Conservation (phyloP, 768 basidiomycete species). For the Sporobolomyces roseus region DNA sequence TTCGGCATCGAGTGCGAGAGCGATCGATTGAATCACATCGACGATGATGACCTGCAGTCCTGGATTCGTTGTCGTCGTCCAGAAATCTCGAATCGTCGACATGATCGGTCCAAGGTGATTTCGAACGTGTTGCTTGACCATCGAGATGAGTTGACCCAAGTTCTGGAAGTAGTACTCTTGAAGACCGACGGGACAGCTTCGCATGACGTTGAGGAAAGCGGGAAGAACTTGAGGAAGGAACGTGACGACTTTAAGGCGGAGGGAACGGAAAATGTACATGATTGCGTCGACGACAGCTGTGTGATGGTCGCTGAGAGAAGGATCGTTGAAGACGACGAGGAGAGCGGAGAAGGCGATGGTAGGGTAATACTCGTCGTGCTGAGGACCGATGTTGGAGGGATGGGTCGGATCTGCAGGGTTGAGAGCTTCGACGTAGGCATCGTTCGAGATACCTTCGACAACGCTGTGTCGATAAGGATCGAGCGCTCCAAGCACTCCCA, state of each 20-base stretch:
- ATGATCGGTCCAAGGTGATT: slow-evolving; percentile 85
- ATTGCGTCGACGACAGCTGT: slow-evolving; percentile 94
- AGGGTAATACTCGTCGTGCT: slow-evolving; percentile 87
- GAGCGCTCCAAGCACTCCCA: slow-evolving; percentile 91
- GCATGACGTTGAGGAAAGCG: slow-evolving; percentile 83
- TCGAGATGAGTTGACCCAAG: slow-evolving; percentile 86
- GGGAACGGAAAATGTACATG: slow-evolving; percentile 98
- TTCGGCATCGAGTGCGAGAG: slow-evolving; percentile 89
- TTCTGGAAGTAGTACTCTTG: slow-evolving; percentile 95
- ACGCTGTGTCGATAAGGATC: slow-evolving; percentile 79
- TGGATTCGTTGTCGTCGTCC: slow-evolving; percentile 63
- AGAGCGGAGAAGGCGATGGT: slow-evolving; percentile 87
- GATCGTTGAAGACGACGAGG: slow-evolving; percentile 80
- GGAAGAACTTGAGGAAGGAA: slow-evolving; percentile 97
- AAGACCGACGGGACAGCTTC: slow-evolving; percentile 66
- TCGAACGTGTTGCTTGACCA: slow-evolving; percentile 95
- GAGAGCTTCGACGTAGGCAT: slow-evolving; percentile 63
- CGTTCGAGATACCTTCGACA: slow-evolving; percentile 55
- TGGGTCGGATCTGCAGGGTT: slow-evolving; percentile 51
- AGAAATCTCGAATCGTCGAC: slow-evolving; percentile 77
- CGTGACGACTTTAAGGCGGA: slow-evolving; percentile 90
- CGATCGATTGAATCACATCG: slow-evolving; percentile 83
- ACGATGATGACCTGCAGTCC: slow-evolving; percentile 86
- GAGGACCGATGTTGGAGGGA: slow-evolving; percentile 47
- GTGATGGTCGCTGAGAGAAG: slow-evolving; percentile 76